These are phyloP conservation scores for Yamadazyma diospyri DNA, from an alignment of 1,139 yeast genomes.

Conservation along the genomic window DNA sequence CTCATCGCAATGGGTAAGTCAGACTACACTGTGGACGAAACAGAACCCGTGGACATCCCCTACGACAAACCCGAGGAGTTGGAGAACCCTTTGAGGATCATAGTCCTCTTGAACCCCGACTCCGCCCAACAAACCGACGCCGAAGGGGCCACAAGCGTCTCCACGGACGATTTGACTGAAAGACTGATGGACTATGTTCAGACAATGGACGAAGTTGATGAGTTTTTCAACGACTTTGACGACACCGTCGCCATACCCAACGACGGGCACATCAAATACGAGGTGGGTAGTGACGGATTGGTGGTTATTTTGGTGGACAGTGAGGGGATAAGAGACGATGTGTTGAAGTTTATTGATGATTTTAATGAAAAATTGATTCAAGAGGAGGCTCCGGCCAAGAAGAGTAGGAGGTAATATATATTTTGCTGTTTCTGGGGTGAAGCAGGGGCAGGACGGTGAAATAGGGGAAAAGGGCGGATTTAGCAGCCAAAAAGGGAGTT, in stretches of 20 bases:
- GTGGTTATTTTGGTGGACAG: slow-evolving; percentile 56
- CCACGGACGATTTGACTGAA: slow-evolving; percentile 49
- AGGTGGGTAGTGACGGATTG: slow-evolving; percentile 69
- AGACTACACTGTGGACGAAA: slow-evolving; percentile 14
- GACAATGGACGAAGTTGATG: slow-evolving; percentile 49
- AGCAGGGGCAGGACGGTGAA: too few species aligned
- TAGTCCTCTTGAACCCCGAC: slow-evolving; percentile 39
- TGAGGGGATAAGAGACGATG: slow-evolving; percentile 26
- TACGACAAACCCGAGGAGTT: slow-evolving; percentile 27
- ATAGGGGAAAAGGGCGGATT: too few species aligned
- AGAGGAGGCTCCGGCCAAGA: neutral
- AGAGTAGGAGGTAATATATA: slow-evolving; percentile 4
- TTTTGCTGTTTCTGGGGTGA: too few species aligned
- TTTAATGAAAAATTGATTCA: slow-evolving; percentile 17
- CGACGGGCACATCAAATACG: slow-evolving; percentile 64
- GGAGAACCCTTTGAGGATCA: slow-evolving; percentile 42
- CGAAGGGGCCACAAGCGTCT: neutral
- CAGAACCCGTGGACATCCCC: slow-evolving; percentile 8
- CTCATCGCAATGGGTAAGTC: slow-evolving; percentile 17
- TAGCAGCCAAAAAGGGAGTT: too few species aligned
- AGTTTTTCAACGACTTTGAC: slow-evolving; percentile 62
- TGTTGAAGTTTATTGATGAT: slow-evolving; percentile 36
- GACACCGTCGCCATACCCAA: slow-evolving; percentile 60
- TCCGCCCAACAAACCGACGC: neutral
- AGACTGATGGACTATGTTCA: slow-evolving; percentile 43